Conservation (phyloP, 495 filamentous ascomycete genomes). For the Letharia lupina region DNA sequence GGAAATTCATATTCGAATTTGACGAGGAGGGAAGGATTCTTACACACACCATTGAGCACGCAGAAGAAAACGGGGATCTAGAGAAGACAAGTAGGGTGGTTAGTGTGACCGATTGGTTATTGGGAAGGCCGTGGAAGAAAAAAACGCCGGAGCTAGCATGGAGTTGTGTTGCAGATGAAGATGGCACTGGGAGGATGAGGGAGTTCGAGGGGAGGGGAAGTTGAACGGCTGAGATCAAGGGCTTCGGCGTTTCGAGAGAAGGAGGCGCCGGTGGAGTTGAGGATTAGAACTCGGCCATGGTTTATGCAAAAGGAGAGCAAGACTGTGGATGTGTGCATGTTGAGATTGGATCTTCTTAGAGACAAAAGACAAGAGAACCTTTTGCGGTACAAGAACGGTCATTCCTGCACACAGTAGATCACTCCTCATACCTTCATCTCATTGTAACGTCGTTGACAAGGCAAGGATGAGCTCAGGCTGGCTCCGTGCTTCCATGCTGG, state of each 20-base stretch:
- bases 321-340: neutral
- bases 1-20: slow-evolving; percentile 92
- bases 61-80: slow-evolving; percentile 66
- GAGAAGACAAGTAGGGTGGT: slow-evolving; percentile 66
- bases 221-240: slow-evolving; percentile 6
- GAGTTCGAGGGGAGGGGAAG: neutral
- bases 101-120: slow-evolving; percentile 79
- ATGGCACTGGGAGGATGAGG: slow-evolving; percentile 18
- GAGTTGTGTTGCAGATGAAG: slow-evolving; percentile 29
- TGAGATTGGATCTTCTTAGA: neutral
- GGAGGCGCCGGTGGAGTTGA: neutral
- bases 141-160: slow-evolving; percentile 35
- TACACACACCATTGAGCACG: slow-evolving; percentile 89
- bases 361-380: neutral
- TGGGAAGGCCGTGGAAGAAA: slow-evolving; percentile 52
- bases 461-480: neutral
- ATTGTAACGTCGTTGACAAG: neutral
- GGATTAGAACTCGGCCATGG: neutral
- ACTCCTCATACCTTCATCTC: neutral
- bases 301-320: no score
- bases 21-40: slow-evolving; percentile 78
- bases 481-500: neutral
- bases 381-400: neutral
- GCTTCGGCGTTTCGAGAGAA: neutral
- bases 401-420: neutral